These are phyloP conservation scores for Chaetomium tenue DNA, from an alignment of 495 filamentous ascomycete species.

Conservation along the genomic window DNA sequence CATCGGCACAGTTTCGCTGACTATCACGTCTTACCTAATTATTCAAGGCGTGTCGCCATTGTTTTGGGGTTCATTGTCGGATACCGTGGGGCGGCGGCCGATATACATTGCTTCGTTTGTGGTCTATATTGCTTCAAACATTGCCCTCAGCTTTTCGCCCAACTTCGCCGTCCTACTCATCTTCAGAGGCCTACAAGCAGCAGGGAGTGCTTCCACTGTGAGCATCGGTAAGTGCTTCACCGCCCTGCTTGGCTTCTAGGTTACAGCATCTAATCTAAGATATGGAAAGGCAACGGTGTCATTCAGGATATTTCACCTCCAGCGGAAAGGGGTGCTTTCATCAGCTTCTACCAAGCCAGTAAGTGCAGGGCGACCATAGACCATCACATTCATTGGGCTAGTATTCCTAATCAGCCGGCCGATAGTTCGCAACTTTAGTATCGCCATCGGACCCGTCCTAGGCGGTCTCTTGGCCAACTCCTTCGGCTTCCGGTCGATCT, in stretches of 20 bases:
- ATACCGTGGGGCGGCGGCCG: not conserved
- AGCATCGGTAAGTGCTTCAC: constrained; percentile 3
- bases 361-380: not conserved
- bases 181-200: not conserved
- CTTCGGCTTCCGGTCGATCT: constrained; percentile 4
- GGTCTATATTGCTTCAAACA: not conserved
- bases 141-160: constrained; percentile 3
- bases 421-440: constrained; percentile 3
- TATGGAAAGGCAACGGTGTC: constrained; percentile 2
- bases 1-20: not conserved
- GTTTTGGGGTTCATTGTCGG: not conserved
- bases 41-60: constrained; percentile 3
- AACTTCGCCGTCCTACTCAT: constrained; percentile 1
- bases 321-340: constrained; percentile 6
- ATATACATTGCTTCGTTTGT: not conserved
- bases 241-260: not conserved
- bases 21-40: constrained; percentile 2
- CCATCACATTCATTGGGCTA: not conserved
- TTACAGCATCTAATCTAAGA: not conserved
- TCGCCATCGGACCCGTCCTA: constrained; percentile 3
- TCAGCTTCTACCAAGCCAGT: constrained; percentile 7
- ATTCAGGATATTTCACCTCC: constrained; percentile 1
- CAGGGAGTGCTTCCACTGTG: not conserved
- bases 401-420: not conserved
- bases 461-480: not conserved